These are phyloP conservation scores for Stipa capillata DNA, from an alignment of 176 grass and related monocot genomes.

Conservation along the genomic window DNA sequence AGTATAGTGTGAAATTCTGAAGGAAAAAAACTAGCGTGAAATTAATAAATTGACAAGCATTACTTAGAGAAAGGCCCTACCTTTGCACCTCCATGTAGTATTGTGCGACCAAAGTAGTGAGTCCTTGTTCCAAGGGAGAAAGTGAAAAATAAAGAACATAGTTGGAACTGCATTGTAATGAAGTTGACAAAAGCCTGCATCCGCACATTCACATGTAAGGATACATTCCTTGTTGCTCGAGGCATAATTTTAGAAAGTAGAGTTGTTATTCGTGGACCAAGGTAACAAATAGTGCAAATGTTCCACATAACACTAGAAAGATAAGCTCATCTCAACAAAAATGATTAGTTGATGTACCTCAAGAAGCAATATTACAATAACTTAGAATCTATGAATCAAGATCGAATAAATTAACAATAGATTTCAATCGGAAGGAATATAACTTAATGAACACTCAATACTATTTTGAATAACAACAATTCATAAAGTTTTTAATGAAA, in stretches of 20 bases:
- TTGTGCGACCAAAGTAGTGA: slow-evolving; percentile 86
- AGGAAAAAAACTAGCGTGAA: background rate
- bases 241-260: background rate
- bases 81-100: slow-evolving; percentile 95
- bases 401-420: background rate
- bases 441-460: background rate
- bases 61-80: slow-evolving; percentile 19
- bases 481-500: background rate
- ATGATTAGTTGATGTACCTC: background rate
- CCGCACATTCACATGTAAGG: slow-evolving; percentile 20
- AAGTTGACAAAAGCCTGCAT: slow-evolving; percentile 80
- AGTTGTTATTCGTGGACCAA: background rate
- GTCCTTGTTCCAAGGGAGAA: slow-evolving; percentile 94
- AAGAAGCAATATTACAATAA: background rate
- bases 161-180: slow-evolving; percentile 89
- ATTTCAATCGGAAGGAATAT: background rate
- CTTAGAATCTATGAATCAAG: background rate
- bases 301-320: slow-evolving; percentile 1
- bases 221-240: background rate
- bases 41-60: background rate
- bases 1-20: background rate
- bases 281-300: background rate
- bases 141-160: slow-evolving; percentile 92
- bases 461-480: background rate
- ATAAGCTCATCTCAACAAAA: background rate